Percentiles rank a stretch among this genome's conserved stretches.
phyloP scores from a whole-genome alignment of 2,329 filamentous ascomycete genomes.

The Colletotrichum musae region DNA sequence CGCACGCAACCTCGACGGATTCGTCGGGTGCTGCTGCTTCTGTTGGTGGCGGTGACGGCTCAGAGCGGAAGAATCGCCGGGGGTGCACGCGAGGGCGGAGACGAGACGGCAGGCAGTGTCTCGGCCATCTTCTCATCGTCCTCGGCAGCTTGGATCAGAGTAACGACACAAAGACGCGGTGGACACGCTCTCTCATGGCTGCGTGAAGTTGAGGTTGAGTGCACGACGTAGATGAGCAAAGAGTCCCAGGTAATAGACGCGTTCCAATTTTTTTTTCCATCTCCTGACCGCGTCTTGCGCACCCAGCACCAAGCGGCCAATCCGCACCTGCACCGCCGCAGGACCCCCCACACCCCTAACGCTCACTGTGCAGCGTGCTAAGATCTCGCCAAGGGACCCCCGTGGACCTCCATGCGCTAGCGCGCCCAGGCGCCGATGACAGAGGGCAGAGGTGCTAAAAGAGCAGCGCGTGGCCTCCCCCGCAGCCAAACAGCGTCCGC shows the following conservation, averaged over 20 bases:
- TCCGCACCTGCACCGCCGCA: slow-evolving; percentile 23
- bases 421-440: slow-evolving; percentile 9
- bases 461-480: slow-evolving; percentile 16
- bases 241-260: slow-evolving; percentile 4
- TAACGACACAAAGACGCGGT: too few relatives aligned
- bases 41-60: background rate
- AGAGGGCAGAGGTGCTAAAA: slow-evolving; percentile 8
- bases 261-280: slow-evolving; percentile 11
- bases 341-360: slow-evolving; percentile 11
- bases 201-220: slow-evolving; percentile 1
- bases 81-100: slow-evolving; percentile 19
- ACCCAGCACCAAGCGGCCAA: background rate
- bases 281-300: slow-evolving; percentile 5
- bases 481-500: slow-evolving; percentile 23
- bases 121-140: slow-evolving; percentile 41
- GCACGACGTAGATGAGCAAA: slow-evolving; percentile 17
- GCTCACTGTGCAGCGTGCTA: background rate
- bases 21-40: slow-evolving; percentile 45
- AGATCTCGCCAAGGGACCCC: slow-evolving; percentile 30
- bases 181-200: background rate
- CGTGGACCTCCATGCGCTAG: slow-evolving; percentile 1
- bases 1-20: slow-evolving; percentile 62
- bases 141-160: slow-evolving; percentile 1
- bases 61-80: slow-evolving; percentile 39
- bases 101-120: slow-evolving; percentile 30